Conservation (phyloP, 148 eudicot species). For the Chenopodium suecicum region DNA sequence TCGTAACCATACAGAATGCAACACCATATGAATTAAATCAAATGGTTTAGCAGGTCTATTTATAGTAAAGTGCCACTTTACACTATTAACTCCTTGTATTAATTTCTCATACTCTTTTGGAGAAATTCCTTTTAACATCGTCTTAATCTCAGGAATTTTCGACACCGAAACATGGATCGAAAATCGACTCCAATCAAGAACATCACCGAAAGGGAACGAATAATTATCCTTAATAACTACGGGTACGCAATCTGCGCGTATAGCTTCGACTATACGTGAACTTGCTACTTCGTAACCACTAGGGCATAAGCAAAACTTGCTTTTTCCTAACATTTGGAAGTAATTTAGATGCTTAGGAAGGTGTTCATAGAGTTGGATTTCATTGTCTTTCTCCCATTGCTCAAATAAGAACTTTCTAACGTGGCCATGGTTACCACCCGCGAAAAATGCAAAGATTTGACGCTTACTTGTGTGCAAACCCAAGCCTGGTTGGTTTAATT, state of each 20-base stretch:
- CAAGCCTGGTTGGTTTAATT: conserved; percentile 23
- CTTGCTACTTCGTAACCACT: conserved; percentile 65
- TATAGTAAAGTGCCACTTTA: conserved; percentile 45
- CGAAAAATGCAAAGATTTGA: conserved; percentile 39
- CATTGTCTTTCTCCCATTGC: conserved; percentile 48
- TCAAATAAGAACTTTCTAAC: conserved; percentile 27
- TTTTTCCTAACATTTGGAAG: conserved; percentile 37
- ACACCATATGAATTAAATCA: conserved; percentile 51
- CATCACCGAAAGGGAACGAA: conserved; percentile 50
- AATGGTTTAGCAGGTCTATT: conserved; percentile 42
- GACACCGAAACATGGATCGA: conserved; percentile 33
- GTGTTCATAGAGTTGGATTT: conserved; percentile 41
- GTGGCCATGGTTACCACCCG: conserved; percentile 45
- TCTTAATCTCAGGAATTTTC: conserved; percentile 48
- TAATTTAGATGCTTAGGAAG: conserved; percentile 45
- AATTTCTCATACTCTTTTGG: conserved; percentile 28
- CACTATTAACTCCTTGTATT: conserved; percentile 34
- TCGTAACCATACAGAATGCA: conserved; percentile 56
- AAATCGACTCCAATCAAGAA: conserved; percentile 51
- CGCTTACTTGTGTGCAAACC: conserved; percentile 23
- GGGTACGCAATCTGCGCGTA: conserved; percentile 54
- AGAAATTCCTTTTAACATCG: conserved; percentile 35
- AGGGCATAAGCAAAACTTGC: conserved; percentile 54
- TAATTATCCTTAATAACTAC: conserved; percentile 51
- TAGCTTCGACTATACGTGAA: conserved; percentile 55